A percentile compares a stretch with the other conserved stretches of the same genome.
These are phyloP conservation scores for Nicotiana tomentosiformis DNA, from an alignment of 257 asterid species.

Conservation along the genomic window DNA sequence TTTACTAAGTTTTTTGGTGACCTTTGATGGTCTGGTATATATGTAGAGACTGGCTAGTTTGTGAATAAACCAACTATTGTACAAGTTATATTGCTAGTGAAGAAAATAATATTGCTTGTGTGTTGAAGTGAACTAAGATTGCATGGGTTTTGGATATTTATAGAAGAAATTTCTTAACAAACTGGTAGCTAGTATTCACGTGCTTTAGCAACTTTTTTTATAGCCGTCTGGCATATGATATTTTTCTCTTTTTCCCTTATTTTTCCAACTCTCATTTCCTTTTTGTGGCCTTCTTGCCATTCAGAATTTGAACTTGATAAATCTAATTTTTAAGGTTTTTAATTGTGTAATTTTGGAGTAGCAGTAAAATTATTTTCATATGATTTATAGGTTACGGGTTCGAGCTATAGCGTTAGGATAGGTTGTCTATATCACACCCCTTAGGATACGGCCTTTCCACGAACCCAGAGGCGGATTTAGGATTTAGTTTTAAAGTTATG, in stretches of 20 bases:
- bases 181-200: conserved; percentile 14
- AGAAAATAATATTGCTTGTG: not conserved
- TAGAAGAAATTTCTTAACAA: not conserved
- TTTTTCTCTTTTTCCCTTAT: not conserved
- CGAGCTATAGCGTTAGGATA: too few relatives aligned
- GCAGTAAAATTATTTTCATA: too few relatives aligned
- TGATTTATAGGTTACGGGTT: too few relatives aligned
- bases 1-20: not conserved
- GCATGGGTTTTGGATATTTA: not conserved
- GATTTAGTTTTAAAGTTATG: too few relatives aligned
- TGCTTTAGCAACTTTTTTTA: not conserved
- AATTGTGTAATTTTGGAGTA: too few relatives aligned
- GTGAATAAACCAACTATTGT: not conserved
- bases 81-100: not conserved
- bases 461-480: too few relatives aligned
- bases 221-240: not conserved
- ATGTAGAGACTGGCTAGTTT: not conserved
- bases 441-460: too few relatives aligned
- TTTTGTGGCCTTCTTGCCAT: too few relatives aligned
- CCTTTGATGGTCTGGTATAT: not conserved
- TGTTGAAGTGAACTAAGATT: not conserved
- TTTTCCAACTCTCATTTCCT: not conserved
- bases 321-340: too few relatives aligned
- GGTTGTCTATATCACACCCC: too few relatives aligned
- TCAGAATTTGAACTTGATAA: too few relatives aligned